Evolutionary conservation across 495 filamentous ascomycete species (phyloP).

Genomic region (Penicilliopsis zonata): DNA sequence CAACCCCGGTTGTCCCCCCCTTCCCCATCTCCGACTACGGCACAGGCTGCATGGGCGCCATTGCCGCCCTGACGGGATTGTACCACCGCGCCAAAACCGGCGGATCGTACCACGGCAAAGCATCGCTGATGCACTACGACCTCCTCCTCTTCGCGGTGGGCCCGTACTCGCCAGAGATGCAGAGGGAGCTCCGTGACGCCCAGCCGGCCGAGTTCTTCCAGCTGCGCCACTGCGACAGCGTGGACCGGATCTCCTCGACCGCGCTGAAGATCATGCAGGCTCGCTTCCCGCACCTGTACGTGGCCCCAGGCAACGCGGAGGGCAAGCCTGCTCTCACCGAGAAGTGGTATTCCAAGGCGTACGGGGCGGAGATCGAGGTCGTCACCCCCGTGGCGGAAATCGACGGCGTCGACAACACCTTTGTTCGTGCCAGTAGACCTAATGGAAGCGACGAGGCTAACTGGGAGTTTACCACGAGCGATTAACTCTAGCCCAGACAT

Average conservation of each 20-base stretch:
- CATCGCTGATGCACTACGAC: conserved; percentile 58
- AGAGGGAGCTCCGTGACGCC: conserved; percentile 39
- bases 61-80: conserved; percentile 52
- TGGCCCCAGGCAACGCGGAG: conserved; percentile 5
- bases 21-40: conserved; percentile 79
- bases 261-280: conserved; percentile 51
- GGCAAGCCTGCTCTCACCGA: conserved; percentile 20
- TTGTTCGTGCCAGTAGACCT: conserved; percentile 27
- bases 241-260: conserved; percentile 57
- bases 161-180: conserved; percentile 42
- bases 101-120: conserved; percentile 53
- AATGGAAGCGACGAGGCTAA: conserved; percentile 24
- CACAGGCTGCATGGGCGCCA: conserved; percentile 54
- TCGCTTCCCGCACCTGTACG: conserved; percentile 28
- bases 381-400: conserved; percentile 25
- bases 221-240: conserved; percentile 56
- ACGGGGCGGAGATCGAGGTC: conserved; percentile 27
- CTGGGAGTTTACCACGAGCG: no score
- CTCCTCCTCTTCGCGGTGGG: conserved; percentile 53
- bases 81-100: conserved; percentile 47
- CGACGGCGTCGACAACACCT: conserved; percentile 28
- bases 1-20: conserved; percentile 62
- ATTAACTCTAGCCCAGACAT: no score
- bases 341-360: conserved; percentile 27
- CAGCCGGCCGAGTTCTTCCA: conserved; percentile 50